Evolutionary conservation across 176 grass and related monocot genomes (phyloP).

Genomic region (Ananas comosus): DNA sequence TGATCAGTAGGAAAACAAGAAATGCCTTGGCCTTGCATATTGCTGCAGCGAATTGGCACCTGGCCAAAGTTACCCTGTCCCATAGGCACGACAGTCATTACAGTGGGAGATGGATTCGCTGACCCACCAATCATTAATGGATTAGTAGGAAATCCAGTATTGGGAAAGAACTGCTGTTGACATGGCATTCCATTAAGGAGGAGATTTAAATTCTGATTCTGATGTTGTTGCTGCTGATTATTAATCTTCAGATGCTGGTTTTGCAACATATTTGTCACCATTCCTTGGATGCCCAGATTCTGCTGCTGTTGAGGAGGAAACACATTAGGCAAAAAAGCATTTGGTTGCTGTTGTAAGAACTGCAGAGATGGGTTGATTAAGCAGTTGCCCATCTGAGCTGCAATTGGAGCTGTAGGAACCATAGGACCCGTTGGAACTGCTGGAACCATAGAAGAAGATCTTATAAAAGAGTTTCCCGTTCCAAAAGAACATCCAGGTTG

Average conservation of each 20-base stretch:
- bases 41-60: constrained; percentile 8
- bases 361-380: constrained; percentile 43
- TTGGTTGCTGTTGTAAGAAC: constrained; percentile 36
- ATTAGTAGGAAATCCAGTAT: constrained; percentile 15
- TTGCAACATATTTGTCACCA: constrained; percentile 36
- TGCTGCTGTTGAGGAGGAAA: constrained; percentile 24
- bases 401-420: constrained; percentile 22
- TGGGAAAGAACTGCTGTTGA: constrained; percentile 20
- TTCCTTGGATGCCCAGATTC: constrained; percentile 35
- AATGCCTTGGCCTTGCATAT: constrained; percentile 16
- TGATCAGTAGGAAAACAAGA: constrained; percentile 10
- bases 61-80: constrained; percentile 34
- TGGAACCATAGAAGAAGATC: constrained; percentile 19
- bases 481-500: constrained; percentile 6
- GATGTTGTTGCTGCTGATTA: constrained; percentile 32
- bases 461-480: constrained; percentile 13
- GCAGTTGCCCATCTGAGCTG: constrained; percentile 36
- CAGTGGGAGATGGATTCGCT: constrained; percentile 23
- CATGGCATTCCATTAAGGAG: constrained; percentile 32
- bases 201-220: constrained; percentile 31
- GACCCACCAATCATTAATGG: constrained; percentile 19
- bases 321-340: constrained; percentile 31
- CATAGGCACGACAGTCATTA: constrained; percentile 12
- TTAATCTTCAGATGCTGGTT: constrained; percentile 27
- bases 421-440: constrained; percentile 21